Evolutionary conservation across 768 basidiomycete species (phyloP).

Genomic region (Calocera cornea): DNA sequence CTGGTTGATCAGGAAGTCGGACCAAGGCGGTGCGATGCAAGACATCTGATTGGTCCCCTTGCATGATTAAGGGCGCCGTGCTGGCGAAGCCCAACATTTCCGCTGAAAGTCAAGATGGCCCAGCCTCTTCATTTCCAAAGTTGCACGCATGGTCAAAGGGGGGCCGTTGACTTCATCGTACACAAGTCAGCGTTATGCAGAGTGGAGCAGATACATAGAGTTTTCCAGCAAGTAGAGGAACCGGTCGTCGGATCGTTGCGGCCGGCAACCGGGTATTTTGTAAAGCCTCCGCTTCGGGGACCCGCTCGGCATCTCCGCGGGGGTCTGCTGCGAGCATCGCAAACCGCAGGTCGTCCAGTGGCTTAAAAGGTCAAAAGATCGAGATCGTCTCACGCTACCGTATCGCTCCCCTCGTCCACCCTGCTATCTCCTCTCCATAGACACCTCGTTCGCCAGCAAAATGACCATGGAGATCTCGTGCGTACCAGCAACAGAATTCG

Average conservation of each 20-base stretch:
- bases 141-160: too few relatives aligned
- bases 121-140: too few relatives aligned
- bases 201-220: background rate
- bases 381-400: background rate
- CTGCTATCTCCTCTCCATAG: background rate
- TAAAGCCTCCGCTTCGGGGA: background rate
- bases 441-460: background rate
- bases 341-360: background rate
- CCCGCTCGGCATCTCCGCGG: background rate
- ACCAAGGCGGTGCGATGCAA: too few relatives aligned
- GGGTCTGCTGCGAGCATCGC: background rate
- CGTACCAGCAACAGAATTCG: background rate
- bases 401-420: background rate
- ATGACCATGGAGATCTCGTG: slow-evolving; percentile 3
- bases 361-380: background rate
- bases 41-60: too few relatives aligned
- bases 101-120: too few relatives aligned
- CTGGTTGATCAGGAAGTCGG: too few relatives aligned
- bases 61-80: too few relatives aligned
- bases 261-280: background rate
- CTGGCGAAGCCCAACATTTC: too few relatives aligned
- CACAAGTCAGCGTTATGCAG: background rate
- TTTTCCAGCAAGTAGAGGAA: background rate
- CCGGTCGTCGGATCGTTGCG: background rate
- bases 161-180: too few relatives aligned